Evolutionary conservation across 352 stramenopile genomes (phyloP), one percentile per base, ranked within the genome.

Genomic region (Pythium folliculosum): DNA sequence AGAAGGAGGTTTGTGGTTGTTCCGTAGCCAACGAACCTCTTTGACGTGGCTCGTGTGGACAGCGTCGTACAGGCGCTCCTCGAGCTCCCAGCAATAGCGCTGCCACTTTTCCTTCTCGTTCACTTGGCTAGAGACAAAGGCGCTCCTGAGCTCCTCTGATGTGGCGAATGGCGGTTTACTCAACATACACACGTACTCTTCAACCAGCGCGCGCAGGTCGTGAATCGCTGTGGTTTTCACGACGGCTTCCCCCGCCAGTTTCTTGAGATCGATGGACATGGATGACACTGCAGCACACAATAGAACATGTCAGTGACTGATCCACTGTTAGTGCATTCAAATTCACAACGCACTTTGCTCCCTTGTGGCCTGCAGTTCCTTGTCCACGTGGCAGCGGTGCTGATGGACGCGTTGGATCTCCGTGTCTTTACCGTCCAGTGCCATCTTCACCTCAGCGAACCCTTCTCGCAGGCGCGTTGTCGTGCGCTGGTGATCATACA

Each of bases 81-180:
- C 82, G 0, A 93, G 65, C 35, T 90, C 84, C 84, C 84, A 93
- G 64, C 81, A 91, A 43, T 91, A 88, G 0, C 75, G 76, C 45
- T 93, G 84, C 82, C 84, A 93, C 40, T 83, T 88, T 55, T 93
- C 84, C 49, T 80, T 89, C 72, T 93, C 84, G 13, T 65, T 52
- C 44, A 91, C 80, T 76, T 92, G 84, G 53, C 84, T 91, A 32
- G 5, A 51, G 25, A n/a, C n/a, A n/a, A n/a, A n/a, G n/a, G n/a
- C n/a, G n/a, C n/a, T n/a, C n/a, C n/a, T n/a, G n/a, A n/a, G n/a
- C n/a, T n/a, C n/a, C n/a, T n/a, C n/a, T n/a, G n/a, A n/a, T n/a
- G n/a, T n/a, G n/a, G n/a, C n/a, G n/a, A n/a, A n/a, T n/a, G n/a
- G n/a, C n/a, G n/a, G n/a, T n/a, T n/a, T n/a, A n/a, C n/a, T 12